phyloP scores from a whole-genome alignment of 2,329 filamentous ascomycete genomes.

The Aspergillus sp. region DNA sequence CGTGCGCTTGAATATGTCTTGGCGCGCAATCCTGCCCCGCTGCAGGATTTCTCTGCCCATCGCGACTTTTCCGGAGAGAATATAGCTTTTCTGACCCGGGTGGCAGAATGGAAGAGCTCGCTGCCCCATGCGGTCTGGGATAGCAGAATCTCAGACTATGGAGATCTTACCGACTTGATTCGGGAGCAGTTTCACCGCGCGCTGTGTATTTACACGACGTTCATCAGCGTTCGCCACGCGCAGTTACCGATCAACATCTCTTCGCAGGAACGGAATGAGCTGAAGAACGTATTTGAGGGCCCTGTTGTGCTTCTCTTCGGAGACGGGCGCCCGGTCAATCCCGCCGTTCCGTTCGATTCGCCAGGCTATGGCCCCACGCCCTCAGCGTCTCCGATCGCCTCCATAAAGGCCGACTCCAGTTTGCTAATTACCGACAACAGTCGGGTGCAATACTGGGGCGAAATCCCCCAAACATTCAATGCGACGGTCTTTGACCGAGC shows the following conservation, averaged over 20 bases:
- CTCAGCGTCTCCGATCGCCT: no score
- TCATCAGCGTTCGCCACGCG: slow-evolving; percentile 62
- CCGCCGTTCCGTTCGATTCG: slow-evolving; percentile 43
- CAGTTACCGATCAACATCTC: slow-evolving; percentile 70
- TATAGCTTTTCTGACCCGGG: slow-evolving; percentile 64
- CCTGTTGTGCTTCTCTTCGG: slow-evolving; percentile 48
- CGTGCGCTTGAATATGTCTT: no score
- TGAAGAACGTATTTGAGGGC: slow-evolving; percentile 60
- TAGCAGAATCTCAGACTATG: no score
- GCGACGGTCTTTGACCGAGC: slow-evolving; percentile 60
- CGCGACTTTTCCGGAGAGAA: slow-evolving; percentile 72
- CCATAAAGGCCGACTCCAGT: not conserved
- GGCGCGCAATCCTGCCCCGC: slow-evolving; percentile 54
- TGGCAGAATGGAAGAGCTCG: slow-evolving; percentile 58
- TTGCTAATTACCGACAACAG: slow-evolving; percentile 21
- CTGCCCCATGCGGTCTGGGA: slow-evolving; percentile 12
- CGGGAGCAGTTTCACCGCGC: slow-evolving; percentile 56
- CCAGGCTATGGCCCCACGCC: no score
- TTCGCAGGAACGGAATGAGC: slow-evolving; percentile 55
- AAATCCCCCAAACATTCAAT: slow-evolving; percentile 51
- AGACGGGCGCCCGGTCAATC: slow-evolving; percentile 35
- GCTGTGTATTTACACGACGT: slow-evolving; percentile 62
- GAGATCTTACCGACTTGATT: slow-evolving; percentile 28
- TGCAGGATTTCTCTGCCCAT: slow-evolving; percentile 66
- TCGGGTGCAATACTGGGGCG: no score